Evolutionary conservation across 306 rosid genomes (phyloP).

Genomic region (Vigna angularis): DNA sequence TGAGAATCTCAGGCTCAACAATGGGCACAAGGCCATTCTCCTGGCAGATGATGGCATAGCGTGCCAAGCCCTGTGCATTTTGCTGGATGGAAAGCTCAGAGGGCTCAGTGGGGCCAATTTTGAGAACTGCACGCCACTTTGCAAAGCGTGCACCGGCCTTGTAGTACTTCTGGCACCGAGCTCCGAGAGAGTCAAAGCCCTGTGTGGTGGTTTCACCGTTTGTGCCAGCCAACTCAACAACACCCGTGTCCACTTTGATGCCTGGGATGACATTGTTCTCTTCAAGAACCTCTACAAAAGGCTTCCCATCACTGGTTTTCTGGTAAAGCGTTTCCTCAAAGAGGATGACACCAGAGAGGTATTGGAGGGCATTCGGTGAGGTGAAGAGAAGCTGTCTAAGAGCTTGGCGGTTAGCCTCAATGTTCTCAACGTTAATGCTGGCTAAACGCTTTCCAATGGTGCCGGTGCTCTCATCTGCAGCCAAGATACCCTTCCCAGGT

Average conservation of each 20-base stretch:
- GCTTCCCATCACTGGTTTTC: conserved; percentile 70
- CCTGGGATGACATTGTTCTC: conserved; percentile 86
- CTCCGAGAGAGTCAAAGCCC: conserved; percentile 83
- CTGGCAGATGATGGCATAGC: conserved; percentile 92
- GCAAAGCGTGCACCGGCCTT: conserved; percentile 92
- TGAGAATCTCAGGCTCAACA: conserved; percentile 91
- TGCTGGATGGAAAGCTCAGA: conserved; percentile 81
- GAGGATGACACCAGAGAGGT: conserved; percentile 90
- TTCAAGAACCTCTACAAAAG: conserved; percentile 76
- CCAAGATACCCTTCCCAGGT: conserved; percentile 88
- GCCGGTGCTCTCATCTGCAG: conserved; percentile 96
- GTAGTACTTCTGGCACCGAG: conserved; percentile 81
- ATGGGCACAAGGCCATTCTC: conserved; percentile 93
- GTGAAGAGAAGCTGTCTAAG: conserved; percentile 95
- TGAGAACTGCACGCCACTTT: conserved; percentile 91
- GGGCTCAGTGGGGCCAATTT: conserved; percentile 79
- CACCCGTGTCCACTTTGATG: conserved; percentile 97
- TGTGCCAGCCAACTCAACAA: conserved; percentile 86
- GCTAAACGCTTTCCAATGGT: conserved; percentile 88
- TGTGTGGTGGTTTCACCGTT: conserved; percentile 90
- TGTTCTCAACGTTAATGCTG: conserved; percentile 88
- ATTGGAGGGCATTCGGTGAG: conserved; percentile 69
- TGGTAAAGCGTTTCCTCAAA: conserved; percentile 95
- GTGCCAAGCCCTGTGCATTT: conserved; percentile 94
- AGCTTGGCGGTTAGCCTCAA: conserved; percentile 82